Conservation (phyloP, 495 filamentous ascomycete species). For the Podospora anserina region DNA sequence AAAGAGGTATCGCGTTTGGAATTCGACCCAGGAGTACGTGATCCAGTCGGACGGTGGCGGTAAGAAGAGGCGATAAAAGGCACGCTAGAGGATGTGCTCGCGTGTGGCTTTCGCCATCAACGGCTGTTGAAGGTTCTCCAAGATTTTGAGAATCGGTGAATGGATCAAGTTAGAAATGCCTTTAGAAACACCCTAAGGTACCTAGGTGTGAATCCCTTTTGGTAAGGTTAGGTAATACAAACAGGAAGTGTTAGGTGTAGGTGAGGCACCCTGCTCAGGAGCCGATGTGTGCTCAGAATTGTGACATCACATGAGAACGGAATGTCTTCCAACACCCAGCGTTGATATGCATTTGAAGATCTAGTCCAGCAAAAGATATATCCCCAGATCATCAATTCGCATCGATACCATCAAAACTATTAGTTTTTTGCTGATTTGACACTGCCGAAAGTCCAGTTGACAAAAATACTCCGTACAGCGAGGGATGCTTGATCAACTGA, state of each 20-base stretch:
- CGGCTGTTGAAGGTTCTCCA: neutral
- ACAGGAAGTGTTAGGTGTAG: too few relatives aligned
- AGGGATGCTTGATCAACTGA: neutral
- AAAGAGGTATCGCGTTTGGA: neutral
- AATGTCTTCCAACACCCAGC: neutral
- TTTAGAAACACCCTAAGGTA: neutral
- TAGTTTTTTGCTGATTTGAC: neutral
- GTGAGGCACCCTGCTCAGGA: too few relatives aligned
- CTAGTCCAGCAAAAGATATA: too few relatives aligned
- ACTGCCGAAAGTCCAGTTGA: neutral
- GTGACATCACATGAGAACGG: neutral
- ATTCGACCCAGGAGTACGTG: neutral
- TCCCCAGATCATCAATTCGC: neutral
- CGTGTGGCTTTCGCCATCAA: neutral
- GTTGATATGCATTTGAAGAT: neutral
- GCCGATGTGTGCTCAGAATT: neutral
- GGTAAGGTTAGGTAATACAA: too few relatives aligned
- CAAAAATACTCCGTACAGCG: neutral
- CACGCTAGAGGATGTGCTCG: neutral
- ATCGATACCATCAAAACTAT: too few relatives aligned
- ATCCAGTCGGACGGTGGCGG: neutral
- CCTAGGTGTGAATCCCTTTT: too few relatives aligned
- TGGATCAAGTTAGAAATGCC: neutral
- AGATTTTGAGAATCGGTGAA: neutral
- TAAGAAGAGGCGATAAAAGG: neutral